Percentiles rank a stretch among this genome's conserved stretches.
Conservation (phyloP, 2,329 filamentous ascomycete species). For the Penicillium sp. region DNA sequence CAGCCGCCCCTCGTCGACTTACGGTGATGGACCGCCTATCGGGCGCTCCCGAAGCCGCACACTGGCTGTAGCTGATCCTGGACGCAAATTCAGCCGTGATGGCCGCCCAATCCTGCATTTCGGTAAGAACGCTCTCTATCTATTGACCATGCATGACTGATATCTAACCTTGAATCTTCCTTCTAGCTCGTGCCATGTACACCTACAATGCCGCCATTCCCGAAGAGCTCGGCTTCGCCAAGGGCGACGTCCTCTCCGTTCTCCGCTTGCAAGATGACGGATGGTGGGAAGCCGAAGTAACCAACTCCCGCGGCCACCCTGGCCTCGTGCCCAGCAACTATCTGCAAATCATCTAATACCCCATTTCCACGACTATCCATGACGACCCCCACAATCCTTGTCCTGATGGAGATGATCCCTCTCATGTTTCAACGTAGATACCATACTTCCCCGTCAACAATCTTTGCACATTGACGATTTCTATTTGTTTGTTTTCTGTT, state of each 20-base stretch:
- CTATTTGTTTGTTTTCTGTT: constrained; percentile 11
- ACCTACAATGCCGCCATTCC: constrained; percentile 92
- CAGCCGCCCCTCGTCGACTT: constrained; percentile 47
- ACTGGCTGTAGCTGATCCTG: constrained; percentile 68
- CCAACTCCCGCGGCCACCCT: constrained; percentile 48
- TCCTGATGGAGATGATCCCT: constrained; percentile 19
- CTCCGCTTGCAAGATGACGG: constrained; percentile 92
- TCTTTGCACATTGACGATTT: constrained; percentile 23
- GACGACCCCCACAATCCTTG: constrained; percentile 22
- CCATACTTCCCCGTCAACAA: constrained; percentile 15
- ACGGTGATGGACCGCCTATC: constrained; percentile 51
- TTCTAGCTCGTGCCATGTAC: constrained; percentile 82
- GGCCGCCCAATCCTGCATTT: constrained; percentile 87
- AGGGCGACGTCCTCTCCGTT: constrained; percentile 87
- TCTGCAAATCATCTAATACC: constrained; percentile 53
- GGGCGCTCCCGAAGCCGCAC: constrained; percentile 70
- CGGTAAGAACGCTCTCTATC: constrained; percentile 60
- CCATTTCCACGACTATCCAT: constrained; percentile 26
- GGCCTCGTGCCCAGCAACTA: constrained; percentile 67
- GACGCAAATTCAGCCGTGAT: constrained; percentile 73
- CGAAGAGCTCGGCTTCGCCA: constrained; percentile 86
- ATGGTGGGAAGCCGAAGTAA: constrained; percentile 98
- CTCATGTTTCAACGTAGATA: constrained; percentile 22
- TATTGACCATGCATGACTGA: background rate
- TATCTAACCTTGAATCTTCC: constrained; percentile 17